Conservation (phyloP, 768 basidiomycete genomes). For the Xerocomus spinulosus region DNA sequence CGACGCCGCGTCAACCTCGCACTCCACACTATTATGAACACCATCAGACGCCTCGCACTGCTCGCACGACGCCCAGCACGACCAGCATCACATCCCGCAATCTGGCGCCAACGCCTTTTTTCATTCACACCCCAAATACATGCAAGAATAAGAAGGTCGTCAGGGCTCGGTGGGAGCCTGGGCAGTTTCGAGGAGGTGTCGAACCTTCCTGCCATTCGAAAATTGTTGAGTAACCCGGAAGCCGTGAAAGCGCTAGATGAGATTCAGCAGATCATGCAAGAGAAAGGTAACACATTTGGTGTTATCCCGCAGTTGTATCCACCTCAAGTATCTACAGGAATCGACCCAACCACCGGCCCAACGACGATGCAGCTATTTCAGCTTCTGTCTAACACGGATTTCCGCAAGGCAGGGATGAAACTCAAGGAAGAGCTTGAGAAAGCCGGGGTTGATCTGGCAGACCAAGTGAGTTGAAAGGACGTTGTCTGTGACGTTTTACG, state of each 20-base stretch:
- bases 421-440: slow-evolving; percentile 50
- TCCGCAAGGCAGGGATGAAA: slow-evolving; percentile 43
- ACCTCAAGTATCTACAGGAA: slow-evolving; percentile 32
- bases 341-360: slow-evolving; percentile 45
- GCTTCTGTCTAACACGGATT: slow-evolving; percentile 49
- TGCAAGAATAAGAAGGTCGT: slow-evolving; percentile 24
- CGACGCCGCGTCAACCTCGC: slow-evolving; percentile 13
- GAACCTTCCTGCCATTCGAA: slow-evolving; percentile 42
- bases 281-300: slow-evolving; percentile 38
- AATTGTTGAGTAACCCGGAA: slow-evolving; percentile 46
- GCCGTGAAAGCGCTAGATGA: slow-evolving; percentile 44
- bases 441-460: slow-evolving; percentile 55
- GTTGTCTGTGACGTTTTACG: background rate
- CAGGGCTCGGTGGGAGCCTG: slow-evolving; percentile 34
- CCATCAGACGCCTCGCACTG: slow-evolving; percentile 11
- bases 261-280: slow-evolving; percentile 43
- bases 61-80: slow-evolving; percentile 15
- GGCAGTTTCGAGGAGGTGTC: slow-evolving; percentile 38
- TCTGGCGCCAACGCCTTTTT: slow-evolving; percentile 24
- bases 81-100: slow-evolving; percentile 5
- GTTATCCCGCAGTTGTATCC: background rate
- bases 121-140: slow-evolving; percentile 27
- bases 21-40: slow-evolving; percentile 20
- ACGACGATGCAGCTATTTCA: slow-evolving; percentile 52
- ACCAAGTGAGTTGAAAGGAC: slow-evolving; percentile 39